Evolutionary conservation across 495 filamentous ascomycete genomes (phyloP).

Genomic region (Daldinia vernicosa): DNA sequence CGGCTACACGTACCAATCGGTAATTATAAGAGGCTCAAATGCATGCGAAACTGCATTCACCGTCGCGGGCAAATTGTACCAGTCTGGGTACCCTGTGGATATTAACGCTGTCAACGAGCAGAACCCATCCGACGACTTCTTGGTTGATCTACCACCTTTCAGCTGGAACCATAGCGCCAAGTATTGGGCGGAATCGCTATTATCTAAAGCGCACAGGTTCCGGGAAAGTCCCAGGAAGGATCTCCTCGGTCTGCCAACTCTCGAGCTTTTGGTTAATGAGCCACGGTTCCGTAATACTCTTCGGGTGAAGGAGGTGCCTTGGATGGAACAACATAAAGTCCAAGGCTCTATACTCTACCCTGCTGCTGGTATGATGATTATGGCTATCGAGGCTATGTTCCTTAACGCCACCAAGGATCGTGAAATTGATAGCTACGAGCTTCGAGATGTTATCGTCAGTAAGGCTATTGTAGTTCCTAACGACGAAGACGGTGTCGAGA

Average conservation of each 20-base stretch:
- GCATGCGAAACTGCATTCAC: neutral
- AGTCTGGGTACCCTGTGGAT: neutral
- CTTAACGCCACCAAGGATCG: conserved; percentile 44
- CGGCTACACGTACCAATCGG: neutral
- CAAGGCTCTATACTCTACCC: conserved; percentile 53
- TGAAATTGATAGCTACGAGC: conserved; percentile 8
- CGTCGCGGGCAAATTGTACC: neutral
- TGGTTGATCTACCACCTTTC: conserved; percentile 48
- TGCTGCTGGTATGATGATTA: conserved; percentile 52
- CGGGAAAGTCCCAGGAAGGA: conserved; percentile 45
- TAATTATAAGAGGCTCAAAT: neutral
- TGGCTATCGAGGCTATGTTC: conserved; percentile 53
- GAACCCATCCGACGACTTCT: neutral
- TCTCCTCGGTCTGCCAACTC: conserved; percentile 55
- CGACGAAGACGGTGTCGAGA: neutral
- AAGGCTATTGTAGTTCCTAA: conserved; percentile 6
- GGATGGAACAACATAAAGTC: conserved; percentile 58
- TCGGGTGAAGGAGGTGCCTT: conserved; percentile 49
- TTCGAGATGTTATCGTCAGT: conserved; percentile 7
- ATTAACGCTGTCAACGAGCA: neutral
- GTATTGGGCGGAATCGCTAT: conserved; percentile 57
- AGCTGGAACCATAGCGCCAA: conserved; percentile 57
- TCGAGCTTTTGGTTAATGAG: conserved; percentile 45
- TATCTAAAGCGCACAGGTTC: conserved; percentile 38
- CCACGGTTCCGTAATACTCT: conserved; percentile 55